Evolutionary conservation across 2,329 filamentous ascomycete species (phyloP), one percentile per base, ranked within the genome.

Genomic region (Oidium heveae): DNA sequence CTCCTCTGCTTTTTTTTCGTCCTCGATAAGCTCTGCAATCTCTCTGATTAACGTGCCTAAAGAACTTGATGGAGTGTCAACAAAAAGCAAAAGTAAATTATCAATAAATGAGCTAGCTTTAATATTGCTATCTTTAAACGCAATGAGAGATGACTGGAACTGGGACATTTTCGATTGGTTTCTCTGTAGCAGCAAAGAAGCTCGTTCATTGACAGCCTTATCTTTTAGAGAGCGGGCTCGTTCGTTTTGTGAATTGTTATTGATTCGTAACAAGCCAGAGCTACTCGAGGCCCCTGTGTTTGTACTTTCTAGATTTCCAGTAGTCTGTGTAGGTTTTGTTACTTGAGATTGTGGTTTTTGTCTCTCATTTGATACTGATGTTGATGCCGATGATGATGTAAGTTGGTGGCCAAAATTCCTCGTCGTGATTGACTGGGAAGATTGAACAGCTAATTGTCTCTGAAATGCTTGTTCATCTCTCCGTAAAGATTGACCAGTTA

Each of bases 401-500:
- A 49, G 41, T 61, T 86, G 82, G 7, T 87, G 86, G 46, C 88
- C 87, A 69, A 95, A 95, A 2, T 79, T 86, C 46, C 87, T 77
- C 47, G 77, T 81, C 0, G 84, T 79, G 0, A 86, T 75, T 0
- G 86, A 86, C 63, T 93, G 86, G 0, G 86, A 82, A 52, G 81
- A 88, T 61, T 94, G 87, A 52, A 96, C 86, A 43, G 87, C 88
- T 73, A 94, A 80, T 63, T 94, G 86, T 53, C 91, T 75, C 64
- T 96, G 89, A 66, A 86, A 94, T 2, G 91, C 89, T 54, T 94
- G 70, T 67, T 96, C 86, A 59, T 93, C 91, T 64, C 91, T 74
- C 52, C 84, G 77, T 63, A 95, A 66, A 1, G 86, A 81, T 59
- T 91, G 86, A 1, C 84, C 82, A 55, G 84, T 86, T 34, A 83